Base-by-base conservation (phyloP, 345 rosid species). In the Pseudoturritis turrita region DNA sequence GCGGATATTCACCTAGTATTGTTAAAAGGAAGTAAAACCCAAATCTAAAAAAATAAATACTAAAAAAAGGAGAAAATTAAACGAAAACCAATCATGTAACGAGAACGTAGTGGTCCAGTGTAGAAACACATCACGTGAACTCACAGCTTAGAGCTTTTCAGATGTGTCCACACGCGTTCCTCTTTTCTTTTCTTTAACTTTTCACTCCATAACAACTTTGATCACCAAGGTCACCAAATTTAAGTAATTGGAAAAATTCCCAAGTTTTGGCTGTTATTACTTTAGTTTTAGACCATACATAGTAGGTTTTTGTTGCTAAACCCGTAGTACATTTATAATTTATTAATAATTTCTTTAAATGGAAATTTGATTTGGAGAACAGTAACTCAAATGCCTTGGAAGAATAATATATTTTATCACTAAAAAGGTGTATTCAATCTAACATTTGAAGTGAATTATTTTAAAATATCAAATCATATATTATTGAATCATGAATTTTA, bases 81-180 rank as follows among this genome's bases (percentile, higher is more conserved):
- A 58, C 14, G 23, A 53, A 59, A 78, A 63, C 72, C 82, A 78
- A 82, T 83, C 78, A 85, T 83, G 80, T 71, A 63, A 43, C 14
- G 55, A 62, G 61, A 29, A 70, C 68, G 45, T 55, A 62, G 75
- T 79, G 81, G 89, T 75, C 86, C 92, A 83, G 70, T 65, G 26
- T 73, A 75, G 23, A 66, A 78, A 83, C 86, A 84, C 35, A 69
- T 78, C 92, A 83, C 86, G 89, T 85, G 89, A 82, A 75, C 50
- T 62, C 83, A 77, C 81, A 80, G 76, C 45, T 58, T 70, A 40
- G 40, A 33, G 50, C 65, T 50, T 26, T 79, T 77, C 83, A 80
- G 41, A 66, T 62, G 19, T 60, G 74, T 71, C 70, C 72, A 39
- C 72, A 64, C 18, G 22, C 52, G 35, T 67, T 39, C 44, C 31